These are phyloP conservation scores for Stentor coeruleus DNA, from an alignment of 73 alveolate genomes.

Conservation along the genomic window DNA sequence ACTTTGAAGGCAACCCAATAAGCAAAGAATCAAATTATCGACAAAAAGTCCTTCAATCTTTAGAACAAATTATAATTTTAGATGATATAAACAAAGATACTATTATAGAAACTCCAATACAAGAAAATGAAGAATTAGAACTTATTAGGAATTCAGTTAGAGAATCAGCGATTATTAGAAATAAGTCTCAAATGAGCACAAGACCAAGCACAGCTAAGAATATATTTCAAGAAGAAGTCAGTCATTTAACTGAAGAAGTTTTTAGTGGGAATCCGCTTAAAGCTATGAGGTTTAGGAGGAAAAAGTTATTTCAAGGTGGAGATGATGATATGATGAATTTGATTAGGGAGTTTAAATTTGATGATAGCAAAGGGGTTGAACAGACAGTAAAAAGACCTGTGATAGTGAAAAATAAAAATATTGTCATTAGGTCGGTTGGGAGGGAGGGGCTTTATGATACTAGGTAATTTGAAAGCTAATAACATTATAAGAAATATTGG, in stretches of 20 bases:
- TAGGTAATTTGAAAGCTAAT: neutral
- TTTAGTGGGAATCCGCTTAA: constrained; percentile 26
- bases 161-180: neutral
- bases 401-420: too few species aligned
- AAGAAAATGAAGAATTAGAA: constrained; percentile 10
- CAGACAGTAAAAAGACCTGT: too few species aligned
- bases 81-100: constrained; percentile 14
- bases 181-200: neutral
- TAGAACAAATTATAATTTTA: neutral
- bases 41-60: neutral
- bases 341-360: neutral
- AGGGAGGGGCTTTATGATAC: neutral
- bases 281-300: constrained; percentile 20
- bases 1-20: constrained; percentile 17
- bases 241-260: constrained; percentile 25
- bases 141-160: neutral
- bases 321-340: neutral
- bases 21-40: constrained; percentile 15
- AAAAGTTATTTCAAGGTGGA: neutral
- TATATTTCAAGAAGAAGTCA: neutral
- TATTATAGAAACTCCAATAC: neutral
- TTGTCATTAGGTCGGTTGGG: neutral
- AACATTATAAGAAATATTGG: neutral
- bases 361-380: neutral
- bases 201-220: neutral